Percentiles rank a stretch among this genome's conserved stretches.
These are phyloP conservation scores for Pisolithus orientalis DNA, from an alignment of 768 basidiomycete genomes.

Conservation along the genomic window DNA sequence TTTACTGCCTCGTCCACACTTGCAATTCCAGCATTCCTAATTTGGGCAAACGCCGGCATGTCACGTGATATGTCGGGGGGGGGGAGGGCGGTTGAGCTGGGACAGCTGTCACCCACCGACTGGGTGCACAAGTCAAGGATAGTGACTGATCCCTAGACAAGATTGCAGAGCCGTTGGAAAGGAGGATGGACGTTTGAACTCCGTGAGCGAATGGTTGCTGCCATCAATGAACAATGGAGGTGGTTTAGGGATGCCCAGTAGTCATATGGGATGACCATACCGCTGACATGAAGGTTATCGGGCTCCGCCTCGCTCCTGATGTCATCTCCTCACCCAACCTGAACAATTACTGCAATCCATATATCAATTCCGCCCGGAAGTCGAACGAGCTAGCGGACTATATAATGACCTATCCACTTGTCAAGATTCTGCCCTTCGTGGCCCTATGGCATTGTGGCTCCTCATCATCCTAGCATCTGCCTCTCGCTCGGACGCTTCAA, in stretches of 20 bases:
- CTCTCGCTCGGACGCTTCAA: too few relatives aligned
- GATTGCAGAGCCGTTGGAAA: too few relatives aligned
- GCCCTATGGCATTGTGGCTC: constrained; percentile 46
- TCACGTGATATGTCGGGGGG: too few relatives aligned
- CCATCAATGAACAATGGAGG: constrained; percentile 50
- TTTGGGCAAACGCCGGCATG: too few relatives aligned
- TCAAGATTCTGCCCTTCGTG: constrained; percentile 29
- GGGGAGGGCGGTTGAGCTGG: too few relatives aligned
- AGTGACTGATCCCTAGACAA: too few relatives aligned
- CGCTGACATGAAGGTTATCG: constrained; percentile 36
- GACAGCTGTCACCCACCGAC: too few relatives aligned
- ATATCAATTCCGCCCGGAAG: constrained; percentile 54
- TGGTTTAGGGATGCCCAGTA: constrained; percentile 68
- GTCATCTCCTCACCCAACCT: constrained; percentile 5
- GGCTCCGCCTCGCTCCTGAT: constrained; percentile 25
- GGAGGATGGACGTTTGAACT: too few relatives aligned
- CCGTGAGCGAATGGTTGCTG: constrained; percentile 35
- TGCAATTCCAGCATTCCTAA: too few relatives aligned
- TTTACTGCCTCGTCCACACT: too few relatives aligned
- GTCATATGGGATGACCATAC: constrained; percentile 51
- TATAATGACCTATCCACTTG: constrained; percentile 41
- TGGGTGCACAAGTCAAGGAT: constrained; percentile 46
- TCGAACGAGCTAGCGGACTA: constrained; percentile 45
- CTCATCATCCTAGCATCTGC: constrained; percentile 38
- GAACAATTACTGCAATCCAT: constrained; percentile 45